Base-by-base conservation (phyloP, 768 basidiomycete species). In the Leccinellum luteum region DNA sequence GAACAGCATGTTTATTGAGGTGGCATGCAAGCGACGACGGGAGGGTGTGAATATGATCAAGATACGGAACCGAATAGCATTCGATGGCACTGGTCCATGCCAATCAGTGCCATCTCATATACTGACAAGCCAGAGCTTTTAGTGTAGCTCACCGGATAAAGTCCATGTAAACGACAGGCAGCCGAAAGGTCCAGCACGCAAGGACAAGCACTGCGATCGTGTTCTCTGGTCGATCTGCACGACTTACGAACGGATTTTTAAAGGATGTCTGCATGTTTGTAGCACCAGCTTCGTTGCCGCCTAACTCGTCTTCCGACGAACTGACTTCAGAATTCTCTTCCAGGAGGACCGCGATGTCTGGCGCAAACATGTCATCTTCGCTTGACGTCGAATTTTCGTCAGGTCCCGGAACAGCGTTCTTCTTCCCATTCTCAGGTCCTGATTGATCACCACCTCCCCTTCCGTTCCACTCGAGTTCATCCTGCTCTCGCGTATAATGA, bases 131-230 rank as follows among this genome's bases (percentile, higher is more conserved):
- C 13, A 34, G 19, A 19, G 30, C 25, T 25, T 34, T 35, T 17
- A 19, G 55, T 19, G 14, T 32, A 51, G 68, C 86, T 60, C 65
- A 90, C 94, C 76, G 78, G 45, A 85, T 79, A 51, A 96, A 80
- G 66, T 97, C 93, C 64, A 79, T 80, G 64, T 86, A 89, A 64
- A 89, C 75, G 12, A 90, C 75, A 0, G 94, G 92, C 35, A 94
- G 69, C 19, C 94, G 80, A 69, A 95, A 66, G 21, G 82, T 85
- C 91, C 91, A 94, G 61, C 87, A 89, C 3, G 82, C 89, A 4
- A 94, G 69, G 17, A 89, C 75, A 4, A 96, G 76, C 43, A 94
- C 79, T 3, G 86, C 84, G 30, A 97, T 75, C 28, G 78, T 84
- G 51, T 79, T 79, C 27, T 74, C 75, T 1, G 81, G 77, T 10